Percentiles rank a stretch among this genome's conserved stretches.
Conservation (phyloP, 768 basidiomycete species). For the Grammothele lineata region DNA sequence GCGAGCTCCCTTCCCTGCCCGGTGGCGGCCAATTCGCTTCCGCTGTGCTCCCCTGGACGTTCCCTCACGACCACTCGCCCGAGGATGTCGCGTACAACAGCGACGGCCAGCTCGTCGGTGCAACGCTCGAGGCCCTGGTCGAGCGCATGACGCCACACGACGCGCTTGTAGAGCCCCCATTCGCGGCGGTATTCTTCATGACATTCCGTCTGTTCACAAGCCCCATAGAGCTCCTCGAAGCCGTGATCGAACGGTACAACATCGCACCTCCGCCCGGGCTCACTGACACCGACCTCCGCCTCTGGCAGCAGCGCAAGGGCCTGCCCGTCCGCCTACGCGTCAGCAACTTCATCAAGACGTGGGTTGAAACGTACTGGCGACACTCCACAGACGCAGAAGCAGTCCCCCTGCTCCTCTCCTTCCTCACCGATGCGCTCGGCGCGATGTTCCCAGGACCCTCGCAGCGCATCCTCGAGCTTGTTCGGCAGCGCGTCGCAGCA, state of each 20-base stretch:
- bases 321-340: slow-evolving; percentile 88
- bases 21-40: slow-evolving; percentile 7
- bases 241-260: slow-evolving; percentile 81
- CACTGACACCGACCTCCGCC: slow-evolving; percentile 52
- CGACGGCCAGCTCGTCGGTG: slow-evolving; percentile 88
- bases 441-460: slow-evolving; percentile 65
- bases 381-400: slow-evolving; percentile 66
- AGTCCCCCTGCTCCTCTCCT: slow-evolving; percentile 50
- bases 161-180: slow-evolving; percentile 81
- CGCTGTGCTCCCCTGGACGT: slow-evolving; percentile 49
- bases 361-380: slow-evolving; percentile 92
- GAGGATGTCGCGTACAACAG: slow-evolving; percentile 88
- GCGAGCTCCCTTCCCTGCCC: slow-evolving; percentile 42
- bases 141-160: slow-evolving; percentile 98
- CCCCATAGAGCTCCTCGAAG: slow-evolving; percentile 69
- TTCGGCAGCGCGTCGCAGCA: slow-evolving; percentile 36
- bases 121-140: slow-evolving; percentile 84
- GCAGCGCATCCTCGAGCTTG: slow-evolving; percentile 67
- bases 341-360: slow-evolving; percentile 89
- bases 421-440: slow-evolving; percentile 58
- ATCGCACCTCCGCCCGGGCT: slow-evolving; percentile 59
- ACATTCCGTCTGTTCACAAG: slow-evolving; percentile 92
- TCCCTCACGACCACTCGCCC: slow-evolving; percentile 73
- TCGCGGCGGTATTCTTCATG: slow-evolving; percentile 88
- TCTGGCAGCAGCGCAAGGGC: slow-evolving; percentile 87